phyloP scores from a whole-genome alignment of 305 asterid species.

The Solanum chacoense region DNA sequence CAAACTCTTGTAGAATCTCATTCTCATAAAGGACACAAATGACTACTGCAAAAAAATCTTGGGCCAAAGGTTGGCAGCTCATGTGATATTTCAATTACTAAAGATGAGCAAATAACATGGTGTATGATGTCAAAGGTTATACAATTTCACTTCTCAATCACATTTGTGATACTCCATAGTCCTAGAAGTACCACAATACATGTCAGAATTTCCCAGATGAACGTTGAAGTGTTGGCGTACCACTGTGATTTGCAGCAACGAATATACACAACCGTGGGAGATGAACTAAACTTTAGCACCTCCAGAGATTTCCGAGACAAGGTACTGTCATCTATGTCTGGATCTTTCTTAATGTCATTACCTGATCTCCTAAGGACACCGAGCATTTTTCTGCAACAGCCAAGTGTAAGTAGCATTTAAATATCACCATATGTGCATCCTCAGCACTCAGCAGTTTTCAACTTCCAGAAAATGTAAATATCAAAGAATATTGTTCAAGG shows the following conservation, averaged over 20 bases:
- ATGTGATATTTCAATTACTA: neutral
- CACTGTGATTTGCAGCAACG: neutral
- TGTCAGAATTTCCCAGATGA: neutral
- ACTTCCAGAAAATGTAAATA: neutral
- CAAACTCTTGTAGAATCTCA: neutral
- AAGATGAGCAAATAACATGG: neutral
- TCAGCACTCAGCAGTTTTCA: neutral
- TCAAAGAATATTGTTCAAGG: neutral
- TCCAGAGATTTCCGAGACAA: neutral
- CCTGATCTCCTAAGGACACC: slow-evolving; percentile 1
- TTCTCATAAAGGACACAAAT: neutral
- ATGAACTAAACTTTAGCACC: neutral
- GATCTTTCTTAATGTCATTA: neutral
- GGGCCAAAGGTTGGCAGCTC: neutral
- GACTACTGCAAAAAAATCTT: neutral
- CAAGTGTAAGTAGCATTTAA: neutral
- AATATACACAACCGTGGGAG: neutral
- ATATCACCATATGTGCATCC: neutral
- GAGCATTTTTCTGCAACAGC: slow-evolving; percentile 2
- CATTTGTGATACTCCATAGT: neutral
- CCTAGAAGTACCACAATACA: neutral
- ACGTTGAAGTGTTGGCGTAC: neutral
- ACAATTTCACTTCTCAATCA: neutral
- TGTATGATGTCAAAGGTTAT: neutral
- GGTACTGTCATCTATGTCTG: neutral